Evolutionary conservation across 768 basidiomycete species (phyloP).

Genomic region (Boletus eberwhitei): DNA sequence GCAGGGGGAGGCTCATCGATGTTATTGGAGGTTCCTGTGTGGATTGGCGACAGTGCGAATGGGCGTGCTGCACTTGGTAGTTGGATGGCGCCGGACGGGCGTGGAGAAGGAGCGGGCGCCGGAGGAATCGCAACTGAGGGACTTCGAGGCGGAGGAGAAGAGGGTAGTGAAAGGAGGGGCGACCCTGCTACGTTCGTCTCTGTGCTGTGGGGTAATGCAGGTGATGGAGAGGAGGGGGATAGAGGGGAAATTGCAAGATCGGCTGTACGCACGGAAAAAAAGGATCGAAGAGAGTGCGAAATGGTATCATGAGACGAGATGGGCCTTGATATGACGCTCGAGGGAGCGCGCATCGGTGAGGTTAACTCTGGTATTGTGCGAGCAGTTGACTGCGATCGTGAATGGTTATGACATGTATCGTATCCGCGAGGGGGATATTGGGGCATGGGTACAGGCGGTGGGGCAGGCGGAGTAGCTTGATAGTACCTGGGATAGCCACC

Average conservation of each 20-base stretch:
- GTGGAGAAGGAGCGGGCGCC: background rate
- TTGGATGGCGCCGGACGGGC: background rate
- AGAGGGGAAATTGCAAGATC: background rate
- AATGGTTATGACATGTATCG: background rate
- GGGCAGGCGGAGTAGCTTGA: background rate
- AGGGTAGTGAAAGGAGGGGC: background rate
- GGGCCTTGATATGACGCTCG: background rate
- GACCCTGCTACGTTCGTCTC: background rate
- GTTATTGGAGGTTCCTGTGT: slow-evolving; percentile 12
- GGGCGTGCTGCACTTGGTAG: background rate
- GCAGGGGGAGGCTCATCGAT: slow-evolving; percentile 25
- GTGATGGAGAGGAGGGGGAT: background rate
- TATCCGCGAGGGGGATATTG: slow-evolving; percentile 10
- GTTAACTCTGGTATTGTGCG: background rate
- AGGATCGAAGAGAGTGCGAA: background rate
- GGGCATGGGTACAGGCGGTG: background rate
- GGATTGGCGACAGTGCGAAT: background rate
- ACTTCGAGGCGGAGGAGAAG: background rate
- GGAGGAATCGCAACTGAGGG: background rate
- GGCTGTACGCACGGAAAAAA: background rate
- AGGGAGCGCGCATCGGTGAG: background rate
- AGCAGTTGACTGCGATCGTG: slow-evolving; percentile 1
- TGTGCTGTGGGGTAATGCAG: background rate
- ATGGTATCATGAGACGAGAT: slow-evolving; percentile 1
- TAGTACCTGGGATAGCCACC: background rate